Evolutionary conservation across 2,329 filamentous ascomycete genomes (phyloP), one percentile per base, ranked within the genome.

Genomic region (Aspergillus pseudotamarii): DNA sequence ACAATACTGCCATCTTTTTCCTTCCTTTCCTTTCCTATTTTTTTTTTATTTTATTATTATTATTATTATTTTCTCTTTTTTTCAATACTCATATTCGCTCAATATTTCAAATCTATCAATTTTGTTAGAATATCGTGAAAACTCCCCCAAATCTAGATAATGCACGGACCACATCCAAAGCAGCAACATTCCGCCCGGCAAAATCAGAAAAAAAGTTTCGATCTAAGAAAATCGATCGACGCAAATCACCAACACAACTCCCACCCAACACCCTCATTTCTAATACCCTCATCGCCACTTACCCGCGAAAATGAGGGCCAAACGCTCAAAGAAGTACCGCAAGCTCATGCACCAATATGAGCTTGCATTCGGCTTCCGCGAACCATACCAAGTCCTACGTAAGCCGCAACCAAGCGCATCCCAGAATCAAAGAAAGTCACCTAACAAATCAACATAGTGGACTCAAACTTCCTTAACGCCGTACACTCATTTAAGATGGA

Each of bases 271-370:
- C 56, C 60, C 46, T 34, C 51, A 48, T 21, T 58, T 48, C 57
- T 28, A 63, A 32, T 45, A 3, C 53, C 60, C 57, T 57, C 62
- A 51, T 65, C 62, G 34, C 28, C 32, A 53, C 36, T 60, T n/a
- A 55, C 54, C 73, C 73, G 76, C 69, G 77, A 85, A 72, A 56
- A 91, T 90, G 87, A 84, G 88, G 73, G 88, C 88, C 59, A 92
- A 91, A 80, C 84, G 87, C 64, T 85, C 83, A 48, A 90, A 91
- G 79, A 89, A 90, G 72, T 93, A 93, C 78, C 88, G 89, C 75
- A 97, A 97, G 88, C 88, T 97, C 73, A 96, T 99, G 89, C 90
- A 93, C 80, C 90, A 94, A 75, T 97, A 94, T 85, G 88, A 89
- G 75, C 86, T 94, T 77, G 89, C 88, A 64, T 97, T 96, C 76